A percentile compares a stretch with the other conserved stretches of the same genome.
Evolutionary conservation across 345 rosid species (phyloP).

Genomic region (Linum trigynum): DNA sequence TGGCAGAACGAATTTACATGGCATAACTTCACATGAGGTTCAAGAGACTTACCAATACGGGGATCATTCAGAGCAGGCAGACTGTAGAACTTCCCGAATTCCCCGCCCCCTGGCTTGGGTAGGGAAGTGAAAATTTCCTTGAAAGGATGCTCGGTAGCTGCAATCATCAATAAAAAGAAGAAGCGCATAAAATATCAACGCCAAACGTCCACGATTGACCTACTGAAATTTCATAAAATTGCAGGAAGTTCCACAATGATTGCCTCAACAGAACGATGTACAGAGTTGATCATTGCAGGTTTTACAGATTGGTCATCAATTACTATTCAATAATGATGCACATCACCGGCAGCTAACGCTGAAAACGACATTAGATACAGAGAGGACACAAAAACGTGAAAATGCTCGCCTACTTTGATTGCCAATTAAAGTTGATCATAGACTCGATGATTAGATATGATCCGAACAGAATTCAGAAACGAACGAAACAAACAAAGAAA

Average conservation of each 20-base stretch:
- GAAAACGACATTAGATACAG: slow-evolving; percentile 1
- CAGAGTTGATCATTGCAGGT: too few relatives aligned
- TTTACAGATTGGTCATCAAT: neutral
- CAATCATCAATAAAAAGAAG: slow-evolving; percentile 13
- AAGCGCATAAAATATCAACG: neutral
- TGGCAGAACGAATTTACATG: neutral
- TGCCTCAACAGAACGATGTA: too few relatives aligned
- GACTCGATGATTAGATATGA: too few relatives aligned
- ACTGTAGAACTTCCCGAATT: slow-evolving; percentile 89
- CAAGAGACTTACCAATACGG: slow-evolving; percentile 54
- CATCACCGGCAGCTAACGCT: neutral
- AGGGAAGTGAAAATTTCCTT: slow-evolving; percentile 68
- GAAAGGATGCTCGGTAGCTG: slow-evolving; percentile 86
- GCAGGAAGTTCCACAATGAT: too few relatives aligned
- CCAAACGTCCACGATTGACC: neutral
- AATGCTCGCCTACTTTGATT: too few relatives aligned
- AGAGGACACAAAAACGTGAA: neutral
- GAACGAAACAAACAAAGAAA: neutral
- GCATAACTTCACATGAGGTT: neutral
- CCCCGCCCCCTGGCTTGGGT: slow-evolving; percentile 93
- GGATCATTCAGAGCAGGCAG: slow-evolving; percentile 93
- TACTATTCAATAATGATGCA: too few relatives aligned
- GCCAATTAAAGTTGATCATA: neutral
- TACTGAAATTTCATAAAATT: too few relatives aligned
- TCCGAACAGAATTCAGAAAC: neutral